Conservation (phyloP, 495 filamentous ascomycete genomes). For the Podospora pseudoanserina region DNA sequence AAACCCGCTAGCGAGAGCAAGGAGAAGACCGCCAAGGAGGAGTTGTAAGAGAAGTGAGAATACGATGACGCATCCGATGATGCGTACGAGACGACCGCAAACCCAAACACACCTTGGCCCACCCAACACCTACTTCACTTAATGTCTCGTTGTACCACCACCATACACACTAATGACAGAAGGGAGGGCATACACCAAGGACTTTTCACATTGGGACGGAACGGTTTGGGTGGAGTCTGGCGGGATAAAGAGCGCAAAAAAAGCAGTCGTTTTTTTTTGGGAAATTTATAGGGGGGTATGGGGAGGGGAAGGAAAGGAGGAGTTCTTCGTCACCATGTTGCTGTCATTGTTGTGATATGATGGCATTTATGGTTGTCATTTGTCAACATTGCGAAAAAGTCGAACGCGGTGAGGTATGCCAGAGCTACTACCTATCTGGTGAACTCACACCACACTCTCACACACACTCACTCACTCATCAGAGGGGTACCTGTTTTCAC, state of each 20-base stretch:
- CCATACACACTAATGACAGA: constrained; percentile 1
- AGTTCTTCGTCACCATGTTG: not conserved
- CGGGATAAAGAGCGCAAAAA: not conserved
- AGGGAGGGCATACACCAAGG: constrained; percentile 1
- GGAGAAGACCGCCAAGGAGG: constrained; percentile 50
- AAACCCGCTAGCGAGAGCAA: constrained; percentile 76
- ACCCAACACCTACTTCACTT: not conserved
- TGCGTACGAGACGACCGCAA: not conserved
- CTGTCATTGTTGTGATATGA: not conserved
- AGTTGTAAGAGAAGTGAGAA: not conserved
- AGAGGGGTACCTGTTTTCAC: not conserved
- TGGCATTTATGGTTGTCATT: not conserved
- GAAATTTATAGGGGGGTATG: not conserved
- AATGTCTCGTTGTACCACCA: not conserved
- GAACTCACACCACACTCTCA: not conserved
- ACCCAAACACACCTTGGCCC: not conserved
- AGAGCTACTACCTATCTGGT: not conserved
- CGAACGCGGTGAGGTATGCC: not conserved
- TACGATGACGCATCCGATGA: constrained; percentile 9
- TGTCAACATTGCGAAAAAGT: not conserved
- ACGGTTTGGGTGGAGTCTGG: not conserved
- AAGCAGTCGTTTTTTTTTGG: not conserved
- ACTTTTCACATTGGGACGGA: constrained; percentile 1
- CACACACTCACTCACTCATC: not conserved
- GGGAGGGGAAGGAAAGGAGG: not conserved